Base-by-base conservation (phyloP, 768 basidiomycete species). In the Lactifluus echinatus region DNA sequence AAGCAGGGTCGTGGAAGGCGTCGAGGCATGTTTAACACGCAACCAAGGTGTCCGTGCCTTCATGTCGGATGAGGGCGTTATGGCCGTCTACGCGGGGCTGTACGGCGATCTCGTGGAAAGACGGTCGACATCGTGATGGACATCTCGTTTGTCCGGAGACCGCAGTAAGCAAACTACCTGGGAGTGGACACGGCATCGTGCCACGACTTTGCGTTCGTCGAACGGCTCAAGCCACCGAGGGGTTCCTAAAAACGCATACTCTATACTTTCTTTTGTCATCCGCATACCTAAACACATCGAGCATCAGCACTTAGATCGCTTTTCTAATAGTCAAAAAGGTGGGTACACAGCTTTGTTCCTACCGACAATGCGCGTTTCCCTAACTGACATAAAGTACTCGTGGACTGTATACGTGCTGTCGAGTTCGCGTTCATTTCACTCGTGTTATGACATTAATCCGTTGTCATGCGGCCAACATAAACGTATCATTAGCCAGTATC, bases 1-100 rank as follows among this genome's bases (percentile, higher is more conserved):
- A 28, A 47, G 49, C 19, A 70, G 73, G 33, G 72, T 74, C 5
- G 61, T 73, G 19, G 52, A 63, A 8, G 72, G 74, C 2, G 57
- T 64, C 5, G 69, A 71, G 46, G 64, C 57, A 19, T 72, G 72
- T 60, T 62, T 63, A 48, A 57, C 46, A 21, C 65, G 74, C 12
- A 67, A 74, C 55, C 66, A 68, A 12, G 37, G 19, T 26, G 42
- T 69, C 8, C 68, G 60, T 6, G 54, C 55, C 6, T 48, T 59
- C 26, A 61, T 63, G 56, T 53, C 60, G 31, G 54, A 63, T 46
- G 57, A 56, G 36, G 55, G 50, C 1, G 44, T 50, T 12, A 36
- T 62, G 50, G 26, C 49, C 21, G 10, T 51, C 14, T 57, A 37
- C 19, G 50, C 56, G 26, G 49, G n/a, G 49, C 34, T 57, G 7